These are phyloP conservation scores for Hevea brasiliensis DNA, from an alignment of 345 rosid species.

Conservation along the genomic window DNA sequence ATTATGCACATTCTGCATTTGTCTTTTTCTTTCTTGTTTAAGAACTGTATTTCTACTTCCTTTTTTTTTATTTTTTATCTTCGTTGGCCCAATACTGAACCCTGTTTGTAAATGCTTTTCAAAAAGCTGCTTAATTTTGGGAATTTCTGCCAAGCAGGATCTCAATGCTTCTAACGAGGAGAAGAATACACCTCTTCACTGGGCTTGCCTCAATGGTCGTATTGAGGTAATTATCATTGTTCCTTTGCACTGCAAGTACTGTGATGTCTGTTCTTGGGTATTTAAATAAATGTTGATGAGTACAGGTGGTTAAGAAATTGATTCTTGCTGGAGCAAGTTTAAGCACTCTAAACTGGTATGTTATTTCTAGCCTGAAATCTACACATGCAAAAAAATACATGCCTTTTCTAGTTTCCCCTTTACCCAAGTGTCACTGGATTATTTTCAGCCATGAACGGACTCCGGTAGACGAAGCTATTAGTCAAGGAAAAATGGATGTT, in stretches of 20 bases:
- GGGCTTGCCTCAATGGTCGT: conserved; percentile 90
- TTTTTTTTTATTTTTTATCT: not conserved
- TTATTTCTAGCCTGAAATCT: not conserved
- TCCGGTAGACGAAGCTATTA: conserved; percentile 82
- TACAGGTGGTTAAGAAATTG: conserved; percentile 78
- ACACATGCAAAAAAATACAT: too few relatives aligned
- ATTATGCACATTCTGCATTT: not conserved
- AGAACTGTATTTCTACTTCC: not conserved
- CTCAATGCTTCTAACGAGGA: conserved; percentile 65
- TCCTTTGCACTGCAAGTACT: not conserved
- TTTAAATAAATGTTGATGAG: not conserved
- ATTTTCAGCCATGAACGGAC: conserved; percentile 70
- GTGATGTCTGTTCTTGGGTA: not conserved
- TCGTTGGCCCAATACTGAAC: not conserved
- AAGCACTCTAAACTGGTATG: conserved; percentile 68
- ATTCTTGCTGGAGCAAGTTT: conserved; percentile 73
- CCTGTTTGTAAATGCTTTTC: not conserved
- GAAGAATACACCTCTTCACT: conserved; percentile 86
- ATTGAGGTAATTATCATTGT: conserved; percentile 50
- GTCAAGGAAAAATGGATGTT: conserved; percentile 61
- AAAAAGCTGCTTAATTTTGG: conserved; percentile 11
- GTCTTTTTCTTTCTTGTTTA: not conserved
- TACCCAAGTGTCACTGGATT: not conserved
- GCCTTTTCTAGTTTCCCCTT: not conserved
- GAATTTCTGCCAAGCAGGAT: conserved; percentile 46